Conservation (phyloP, 176 grass and related monocot species). For the Oryza officinalis region DNA sequence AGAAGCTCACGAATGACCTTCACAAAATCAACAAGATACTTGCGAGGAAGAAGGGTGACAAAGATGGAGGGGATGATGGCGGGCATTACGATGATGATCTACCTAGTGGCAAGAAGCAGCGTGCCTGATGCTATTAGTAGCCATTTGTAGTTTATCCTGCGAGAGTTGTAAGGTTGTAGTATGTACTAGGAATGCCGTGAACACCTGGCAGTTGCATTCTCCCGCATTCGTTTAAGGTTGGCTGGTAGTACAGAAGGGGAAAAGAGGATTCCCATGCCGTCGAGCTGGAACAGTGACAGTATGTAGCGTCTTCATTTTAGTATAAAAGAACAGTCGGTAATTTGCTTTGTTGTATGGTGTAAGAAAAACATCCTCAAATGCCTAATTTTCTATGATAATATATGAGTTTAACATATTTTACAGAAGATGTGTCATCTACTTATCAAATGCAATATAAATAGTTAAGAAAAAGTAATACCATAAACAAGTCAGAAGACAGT, state of each 20-base stretch:
- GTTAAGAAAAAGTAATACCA: no score
- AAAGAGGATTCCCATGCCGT: not conserved
- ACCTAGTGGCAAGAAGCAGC: constrained; percentile 73
- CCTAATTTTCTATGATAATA: no score
- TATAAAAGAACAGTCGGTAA: no score
- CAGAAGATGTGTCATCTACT: no score
- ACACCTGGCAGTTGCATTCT: not conserved
- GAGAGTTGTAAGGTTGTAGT: not conserved
- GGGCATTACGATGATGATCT: constrained; percentile 66
- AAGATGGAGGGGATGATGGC: constrained; percentile 49
- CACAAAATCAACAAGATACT: constrained; percentile 98
- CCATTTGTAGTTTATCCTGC: not conserved
- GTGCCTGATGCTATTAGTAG: constrained; percentile 36
- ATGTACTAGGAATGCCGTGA: not conserved
- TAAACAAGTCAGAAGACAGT: no score
- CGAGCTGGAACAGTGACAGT: not conserved
- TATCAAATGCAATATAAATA: no score
- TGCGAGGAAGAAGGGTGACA: constrained; percentile 80
- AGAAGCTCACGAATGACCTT: constrained; percentile 92
- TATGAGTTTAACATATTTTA: no score
- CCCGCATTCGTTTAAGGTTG: not conserved
- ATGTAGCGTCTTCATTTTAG: not conserved
- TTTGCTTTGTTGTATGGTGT: not conserved
- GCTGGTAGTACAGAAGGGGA: no score
- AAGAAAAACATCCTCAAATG: no score